These are phyloP conservation scores for Lachnellula cervina DNA, from an alignment of 2,329 filamentous ascomycete species.

Conservation along the genomic window DNA sequence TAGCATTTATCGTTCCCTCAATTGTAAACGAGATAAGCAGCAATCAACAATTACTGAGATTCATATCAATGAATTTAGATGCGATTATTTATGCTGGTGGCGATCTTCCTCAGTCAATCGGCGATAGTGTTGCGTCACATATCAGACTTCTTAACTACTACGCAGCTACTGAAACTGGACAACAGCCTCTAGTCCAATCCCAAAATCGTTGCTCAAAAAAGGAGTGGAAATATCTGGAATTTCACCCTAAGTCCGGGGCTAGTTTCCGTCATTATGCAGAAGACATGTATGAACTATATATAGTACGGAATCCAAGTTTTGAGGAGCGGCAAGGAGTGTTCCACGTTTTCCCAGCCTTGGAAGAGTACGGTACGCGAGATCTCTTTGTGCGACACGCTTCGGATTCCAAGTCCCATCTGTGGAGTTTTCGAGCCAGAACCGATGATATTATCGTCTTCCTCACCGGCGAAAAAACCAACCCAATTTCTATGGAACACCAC, in stretches of 20 bases:
- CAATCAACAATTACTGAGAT: neutral
- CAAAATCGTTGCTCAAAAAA: neutral
- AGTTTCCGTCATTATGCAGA: too few species aligned
- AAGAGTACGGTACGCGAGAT: too few species aligned
- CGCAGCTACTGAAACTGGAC: neutral
- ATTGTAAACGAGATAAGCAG: neutral
- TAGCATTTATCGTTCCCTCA: neutral
- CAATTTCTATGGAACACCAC: conserved; percentile 35
- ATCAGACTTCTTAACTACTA: neutral
- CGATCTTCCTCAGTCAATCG: neutral
- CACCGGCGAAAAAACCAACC: conserved; percentile 30
- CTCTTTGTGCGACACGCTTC: neutral
- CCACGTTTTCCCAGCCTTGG: too few species aligned
- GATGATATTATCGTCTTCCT: too few species aligned
- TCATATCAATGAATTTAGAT: neutral
- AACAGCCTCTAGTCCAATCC: neutral
- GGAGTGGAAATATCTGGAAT: conserved; percentile 7
- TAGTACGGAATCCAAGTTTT: too few species aligned
- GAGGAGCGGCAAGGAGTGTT: too few species aligned
- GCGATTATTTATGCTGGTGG: neutral
- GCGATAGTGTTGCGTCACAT: neutral
- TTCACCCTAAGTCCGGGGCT: neutral
- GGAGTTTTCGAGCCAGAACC: conserved; percentile 36
- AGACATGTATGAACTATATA: too few species aligned
- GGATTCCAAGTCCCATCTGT: neutral